Conservation (phyloP, 805 yeast species). For the Torulaspora franciscae region DNA sequence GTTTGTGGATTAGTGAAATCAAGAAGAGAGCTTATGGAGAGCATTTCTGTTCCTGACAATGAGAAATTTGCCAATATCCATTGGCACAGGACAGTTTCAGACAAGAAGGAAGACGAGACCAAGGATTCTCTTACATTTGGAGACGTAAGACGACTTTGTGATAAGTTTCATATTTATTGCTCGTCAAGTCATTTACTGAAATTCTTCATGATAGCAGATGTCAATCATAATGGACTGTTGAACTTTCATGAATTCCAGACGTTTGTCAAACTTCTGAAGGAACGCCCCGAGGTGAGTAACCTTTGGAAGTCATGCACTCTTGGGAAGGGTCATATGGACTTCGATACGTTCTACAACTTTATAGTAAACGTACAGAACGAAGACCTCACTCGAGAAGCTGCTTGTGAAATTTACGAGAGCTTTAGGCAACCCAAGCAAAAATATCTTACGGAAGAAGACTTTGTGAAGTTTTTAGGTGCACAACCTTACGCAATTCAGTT, state of each 20-base stretch:
- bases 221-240: slow-evolving; percentile 45
- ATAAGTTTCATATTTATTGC: slow-evolving; percentile 67
- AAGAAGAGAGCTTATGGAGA: slow-evolving; percentile 57
- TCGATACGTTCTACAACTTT: slow-evolving; percentile 41
- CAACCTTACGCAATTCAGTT: slow-evolving; percentile 26
- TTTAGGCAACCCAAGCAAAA: slow-evolving; percentile 27
- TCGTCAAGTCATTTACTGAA: slow-evolving; percentile 41
- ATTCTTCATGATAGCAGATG: slow-evolving; percentile 53
- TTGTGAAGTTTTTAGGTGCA: slow-evolving; percentile 32
- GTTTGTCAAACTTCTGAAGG: slow-evolving; percentile 65
- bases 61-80: slow-evolving; percentile 58
- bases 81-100: slow-evolving; percentile 50
- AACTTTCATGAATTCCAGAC: slow-evolving; percentile 68
- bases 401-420: slow-evolving; percentile 37
- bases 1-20: slow-evolving; percentile 51
- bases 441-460: slow-evolving; percentile 21
- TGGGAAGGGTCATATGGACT: slow-evolving; percentile 20
- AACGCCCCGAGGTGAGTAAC: slow-evolving; percentile 53
- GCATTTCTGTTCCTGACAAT: slow-evolving; percentile 55
- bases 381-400: slow-evolving; percentile 25
- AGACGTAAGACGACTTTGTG: slow-evolving; percentile 62
- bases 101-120: slow-evolving; percentile 32
- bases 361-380: slow-evolving; percentile 48
- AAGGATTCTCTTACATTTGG: slow-evolving; percentile 50
- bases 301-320: slow-evolving; percentile 44